Evolutionary conservation across 495 filamentous ascomycete genomes (phyloP).

Genomic region (Trichodelitschia bisporula): DNA sequence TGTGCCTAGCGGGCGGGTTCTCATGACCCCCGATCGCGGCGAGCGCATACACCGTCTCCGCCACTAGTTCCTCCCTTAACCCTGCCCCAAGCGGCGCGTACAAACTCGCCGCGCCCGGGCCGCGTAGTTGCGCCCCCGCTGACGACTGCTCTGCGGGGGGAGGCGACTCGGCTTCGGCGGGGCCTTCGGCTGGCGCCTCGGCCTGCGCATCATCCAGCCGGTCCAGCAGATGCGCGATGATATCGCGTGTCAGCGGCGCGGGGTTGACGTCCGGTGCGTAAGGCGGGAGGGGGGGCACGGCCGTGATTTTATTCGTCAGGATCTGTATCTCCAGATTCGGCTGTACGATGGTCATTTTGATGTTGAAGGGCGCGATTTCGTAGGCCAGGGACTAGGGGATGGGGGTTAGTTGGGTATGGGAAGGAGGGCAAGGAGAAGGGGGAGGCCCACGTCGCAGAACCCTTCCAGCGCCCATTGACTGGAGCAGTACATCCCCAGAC

Average conservation of each 20-base stretch:
- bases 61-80: conserved; percentile 41
- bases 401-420: conserved; percentile 3
- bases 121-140: conserved; percentile 10
- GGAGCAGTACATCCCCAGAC: conserved; percentile 73
- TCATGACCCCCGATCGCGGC: conserved; percentile 83
- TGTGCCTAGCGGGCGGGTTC: conserved; percentile 83
- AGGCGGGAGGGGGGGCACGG: conserved; percentile 45
- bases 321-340: conserved; percentile 64
- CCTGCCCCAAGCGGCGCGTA: conserved; percentile 44
- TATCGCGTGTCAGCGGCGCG: conserved; percentile 56
- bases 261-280: conserved; percentile 53
- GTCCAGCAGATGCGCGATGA: conserved; percentile 48
- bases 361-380: conserved; percentile 91
- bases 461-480: conserved; percentile 90
- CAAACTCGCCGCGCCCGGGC: conserved; percentile 34
- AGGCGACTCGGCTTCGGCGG: conserved; percentile 1
- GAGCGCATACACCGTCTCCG: conserved; percentile 80
- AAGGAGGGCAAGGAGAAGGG: conserved; percentile 2
- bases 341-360: conserved; percentile 89
- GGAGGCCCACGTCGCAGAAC: conserved; percentile 53
- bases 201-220: conserved; percentile 15
- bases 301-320: conserved; percentile 64
- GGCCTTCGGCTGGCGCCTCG: not conserved
- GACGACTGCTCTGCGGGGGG: conserved; percentile 5
- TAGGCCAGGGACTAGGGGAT: conserved; percentile 51